Evolutionary conservation across 305 asterid genomes (phyloP).

Genomic region (Nicotiana rustica): DNA sequence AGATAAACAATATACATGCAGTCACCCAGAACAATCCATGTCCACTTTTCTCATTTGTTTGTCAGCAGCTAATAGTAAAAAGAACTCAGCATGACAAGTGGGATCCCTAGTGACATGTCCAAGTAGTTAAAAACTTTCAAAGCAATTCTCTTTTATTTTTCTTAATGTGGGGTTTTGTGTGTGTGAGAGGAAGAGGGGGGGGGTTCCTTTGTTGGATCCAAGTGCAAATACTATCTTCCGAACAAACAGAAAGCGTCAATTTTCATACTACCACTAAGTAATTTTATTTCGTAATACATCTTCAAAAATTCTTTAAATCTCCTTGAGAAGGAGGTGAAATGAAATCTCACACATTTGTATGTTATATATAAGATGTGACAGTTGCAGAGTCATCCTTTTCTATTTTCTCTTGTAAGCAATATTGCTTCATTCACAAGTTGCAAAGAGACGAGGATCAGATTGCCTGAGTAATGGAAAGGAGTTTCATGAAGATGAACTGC

Average conservation of each 20-base stretch:
- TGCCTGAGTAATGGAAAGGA: background rate
- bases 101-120: background rate
- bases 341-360: background rate
- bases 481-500: background rate
- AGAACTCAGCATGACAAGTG: background rate
- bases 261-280: background rate
- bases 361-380: background rate
- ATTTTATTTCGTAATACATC: background rate
- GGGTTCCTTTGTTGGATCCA: background rate
- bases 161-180: too few relatives aligned
- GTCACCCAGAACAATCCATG: background rate
- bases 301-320: background rate
- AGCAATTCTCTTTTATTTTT: background rate
- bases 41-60: background rate
- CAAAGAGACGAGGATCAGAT: background rate
- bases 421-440: background rate
- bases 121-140: background rate
- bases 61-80: background rate
- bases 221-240: background rate
- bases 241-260: background rate
- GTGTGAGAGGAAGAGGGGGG: too few relatives aligned
- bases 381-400: background rate
- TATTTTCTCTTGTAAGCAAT: background rate
- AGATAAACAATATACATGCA: background rate
- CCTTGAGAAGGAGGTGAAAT: background rate